Evolutionary conservation across 257 asterid species (phyloP).

Genomic region (Penstemon davidsonii): DNA sequence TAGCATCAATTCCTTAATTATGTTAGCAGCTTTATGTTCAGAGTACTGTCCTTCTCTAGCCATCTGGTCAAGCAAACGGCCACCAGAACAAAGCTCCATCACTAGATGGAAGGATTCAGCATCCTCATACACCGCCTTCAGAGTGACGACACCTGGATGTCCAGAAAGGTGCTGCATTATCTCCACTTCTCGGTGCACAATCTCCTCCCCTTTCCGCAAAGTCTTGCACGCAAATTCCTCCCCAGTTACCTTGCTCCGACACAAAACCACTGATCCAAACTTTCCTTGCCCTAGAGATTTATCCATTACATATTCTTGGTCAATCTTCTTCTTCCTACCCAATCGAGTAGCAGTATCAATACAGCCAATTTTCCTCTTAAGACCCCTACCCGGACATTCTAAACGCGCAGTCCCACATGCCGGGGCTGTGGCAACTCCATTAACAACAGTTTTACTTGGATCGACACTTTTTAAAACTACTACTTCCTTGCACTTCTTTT

Average conservation of each 20-base stretch:
- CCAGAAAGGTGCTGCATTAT: slow-evolving; percentile 97
- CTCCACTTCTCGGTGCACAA: slow-evolving; percentile 90
- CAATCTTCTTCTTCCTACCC: slow-evolving; percentile 85
- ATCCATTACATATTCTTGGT: slow-evolving; percentile 62
- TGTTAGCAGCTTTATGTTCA: slow-evolving; percentile 69
- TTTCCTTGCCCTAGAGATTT: slow-evolving; percentile 70
- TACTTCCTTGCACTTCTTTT: slow-evolving; percentile 71
- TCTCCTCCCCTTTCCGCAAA: slow-evolving; percentile 76
- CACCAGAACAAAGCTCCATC: slow-evolving; percentile 89
- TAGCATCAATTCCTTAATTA: slow-evolving; percentile 78
- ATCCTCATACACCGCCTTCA: slow-evolving; percentile 84
- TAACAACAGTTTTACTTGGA: slow-evolving; percentile 47
- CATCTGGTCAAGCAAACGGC: slow-evolving; percentile 87
- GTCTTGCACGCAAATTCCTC: slow-evolving; percentile 86
- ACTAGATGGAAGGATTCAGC: slow-evolving; percentile 72
- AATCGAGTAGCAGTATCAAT: slow-evolving; percentile 72
- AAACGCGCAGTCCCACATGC: slow-evolving; percentile 59
- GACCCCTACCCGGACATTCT: slow-evolving; percentile 62
- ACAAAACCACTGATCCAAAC: slow-evolving; percentile 74
- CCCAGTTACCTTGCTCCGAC: slow-evolving; percentile 62
- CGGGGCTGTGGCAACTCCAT: slow-evolving; percentile 79
- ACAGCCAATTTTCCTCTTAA: slow-evolving; percentile 89
- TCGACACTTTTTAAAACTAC: slow-evolving; percentile 40
- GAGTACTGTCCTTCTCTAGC: slow-evolving; percentile 57
- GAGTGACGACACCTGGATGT: slow-evolving; percentile 77